Evolutionary conservation across 2,329 filamentous ascomycete genomes (phyloP).

Genomic region (Penicillium aurantiogriseum): DNA sequence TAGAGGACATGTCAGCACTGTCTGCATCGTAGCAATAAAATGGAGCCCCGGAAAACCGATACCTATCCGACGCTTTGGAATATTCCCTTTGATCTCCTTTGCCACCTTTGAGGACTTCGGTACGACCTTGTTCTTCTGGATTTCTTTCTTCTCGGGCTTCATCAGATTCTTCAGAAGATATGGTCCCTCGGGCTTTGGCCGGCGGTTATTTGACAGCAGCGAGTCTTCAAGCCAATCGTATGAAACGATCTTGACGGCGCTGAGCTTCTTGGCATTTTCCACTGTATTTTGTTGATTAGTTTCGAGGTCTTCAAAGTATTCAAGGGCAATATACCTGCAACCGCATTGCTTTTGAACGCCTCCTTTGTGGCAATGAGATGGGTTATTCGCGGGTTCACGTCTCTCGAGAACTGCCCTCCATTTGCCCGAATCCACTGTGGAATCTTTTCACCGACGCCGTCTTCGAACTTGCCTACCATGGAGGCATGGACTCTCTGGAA

Average conservation of each 20-base stretch:
- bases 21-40: neutral
- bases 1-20: conserved; percentile 8
- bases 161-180: conserved; percentile 43
- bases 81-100: neutral
- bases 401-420: conserved; percentile 57
- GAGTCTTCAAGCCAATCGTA: conserved; percentile 51
- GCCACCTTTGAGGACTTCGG: neutral
- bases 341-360: conserved; percentile 55
- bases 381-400: conserved; percentile 59
- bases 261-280: conserved; percentile 37
- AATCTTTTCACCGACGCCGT: conserved; percentile 55
- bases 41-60: neutral
- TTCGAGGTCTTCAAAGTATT: neutral
- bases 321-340: conserved; percentile 36
- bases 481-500: conserved; percentile 58
- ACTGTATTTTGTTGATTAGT: conserved; percentile 37
- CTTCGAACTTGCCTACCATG: conserved; percentile 57
- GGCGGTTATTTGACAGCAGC: conserved; percentile 32
- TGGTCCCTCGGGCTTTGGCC: conserved; percentile 34
- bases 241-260: conserved; percentile 45
- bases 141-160: conserved; percentile 24
- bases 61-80: conserved; percentile 1
- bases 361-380: conserved; percentile 68
- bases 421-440: conserved; percentile 64
- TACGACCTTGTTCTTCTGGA: neutral